Percentiles rank a stretch among this genome's conserved stretches.
These are phyloP conservation scores for Stellera chamaejasme DNA, from an alignment of 345 rosid genomes.

Conservation along the genomic window DNA sequence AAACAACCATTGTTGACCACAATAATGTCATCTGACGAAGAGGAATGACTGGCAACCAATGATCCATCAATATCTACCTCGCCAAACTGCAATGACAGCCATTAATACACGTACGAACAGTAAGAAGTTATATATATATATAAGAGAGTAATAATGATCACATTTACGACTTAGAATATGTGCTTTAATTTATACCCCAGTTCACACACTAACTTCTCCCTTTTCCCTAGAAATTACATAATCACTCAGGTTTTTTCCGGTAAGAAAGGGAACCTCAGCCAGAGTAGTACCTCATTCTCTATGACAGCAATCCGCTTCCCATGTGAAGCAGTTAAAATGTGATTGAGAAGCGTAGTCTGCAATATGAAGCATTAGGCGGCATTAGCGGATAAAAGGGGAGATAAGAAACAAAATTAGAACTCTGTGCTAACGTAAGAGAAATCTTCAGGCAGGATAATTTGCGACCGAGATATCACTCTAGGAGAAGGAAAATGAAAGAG, in stretches of 20 bases:
- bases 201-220: too few relatives aligned
- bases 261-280: neutral
- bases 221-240: too few relatives aligned
- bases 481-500: too few relatives aligned
- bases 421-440: too few relatives aligned
- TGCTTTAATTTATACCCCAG: too few relatives aligned
- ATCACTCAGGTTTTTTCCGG: neutral
- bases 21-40: constrained; percentile 45
- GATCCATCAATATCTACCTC: constrained; percentile 70
- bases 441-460: too few relatives aligned
- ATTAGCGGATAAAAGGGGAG: neutral
- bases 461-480: neutral
- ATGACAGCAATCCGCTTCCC: constrained; percentile 76
- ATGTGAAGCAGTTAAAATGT: constrained; percentile 60
- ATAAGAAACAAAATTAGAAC: neutral
- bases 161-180: too few relatives aligned
- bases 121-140: too few relatives aligned
- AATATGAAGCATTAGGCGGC: neutral
- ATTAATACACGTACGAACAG: neutral
- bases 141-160: too few relatives aligned
- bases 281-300: constrained; percentile 55
- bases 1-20: constrained; percentile 70
- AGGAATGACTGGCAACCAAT: constrained; percentile 66
- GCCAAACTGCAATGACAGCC: constrained; percentile 38
- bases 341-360: constrained; percentile 75